phyloP scores from a whole-genome alignment of 1,284 basidiomycete species.

The Ganoderma multipileum region DNA sequence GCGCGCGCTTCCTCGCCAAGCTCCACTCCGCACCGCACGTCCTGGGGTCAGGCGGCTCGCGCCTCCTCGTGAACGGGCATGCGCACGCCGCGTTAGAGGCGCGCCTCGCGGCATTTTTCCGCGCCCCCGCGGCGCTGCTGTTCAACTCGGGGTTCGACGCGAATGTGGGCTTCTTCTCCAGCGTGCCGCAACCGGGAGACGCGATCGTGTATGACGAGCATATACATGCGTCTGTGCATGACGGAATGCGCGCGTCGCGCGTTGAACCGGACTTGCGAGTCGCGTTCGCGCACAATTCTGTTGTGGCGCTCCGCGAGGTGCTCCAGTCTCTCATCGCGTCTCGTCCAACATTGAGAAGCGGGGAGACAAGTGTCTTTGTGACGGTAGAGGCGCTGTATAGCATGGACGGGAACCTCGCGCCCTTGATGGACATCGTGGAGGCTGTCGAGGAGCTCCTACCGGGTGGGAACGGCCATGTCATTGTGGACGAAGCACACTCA shows the following conservation, averaged over 20 bases:
- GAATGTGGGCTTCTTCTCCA: slow-evolving; percentile 89
- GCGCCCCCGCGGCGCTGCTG: slow-evolving; percentile 73
- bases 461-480: slow-evolving; percentile 66
- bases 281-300: slow-evolving; percentile 81
- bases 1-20: slow-evolving; percentile 61
- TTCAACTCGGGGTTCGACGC: slow-evolving; percentile 98
- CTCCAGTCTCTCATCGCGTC: slow-evolving; percentile 49
- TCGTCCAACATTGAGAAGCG: slow-evolving; percentile 43
- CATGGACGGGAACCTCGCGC: slow-evolving; percentile 95
- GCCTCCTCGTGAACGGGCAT: slow-evolving; percentile 84
- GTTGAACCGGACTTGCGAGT: slow-evolving; percentile 46
- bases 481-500: slow-evolving; percentile 91
- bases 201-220: slow-evolving; percentile 87
- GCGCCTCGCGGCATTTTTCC: slow-evolving; percentile 72
- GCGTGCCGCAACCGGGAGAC: slow-evolving; percentile 83
- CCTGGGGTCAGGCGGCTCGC: slow-evolving; percentile 91
- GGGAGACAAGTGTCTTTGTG: slow-evolving; percentile 67
- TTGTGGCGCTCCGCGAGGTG: slow-evolving; percentile 52
- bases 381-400: slow-evolving; percentile 91
- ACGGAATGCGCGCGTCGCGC: slow-evolving; percentile 83
- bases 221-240: slow-evolving; percentile 93
- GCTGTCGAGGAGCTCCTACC: slow-evolving; percentile 67
- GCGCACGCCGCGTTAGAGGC: slow-evolving; percentile 75
- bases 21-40: slow-evolving; percentile 62
- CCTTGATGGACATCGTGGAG: slow-evolving; percentile 70